A percentile compares a stretch with the other conserved stretches of the same genome.
These are phyloP conservation scores for Zhuliangozyma parablackwelliae DNA, from an alignment of 1,139 yeast genomes.

Conservation along the genomic window DNA sequence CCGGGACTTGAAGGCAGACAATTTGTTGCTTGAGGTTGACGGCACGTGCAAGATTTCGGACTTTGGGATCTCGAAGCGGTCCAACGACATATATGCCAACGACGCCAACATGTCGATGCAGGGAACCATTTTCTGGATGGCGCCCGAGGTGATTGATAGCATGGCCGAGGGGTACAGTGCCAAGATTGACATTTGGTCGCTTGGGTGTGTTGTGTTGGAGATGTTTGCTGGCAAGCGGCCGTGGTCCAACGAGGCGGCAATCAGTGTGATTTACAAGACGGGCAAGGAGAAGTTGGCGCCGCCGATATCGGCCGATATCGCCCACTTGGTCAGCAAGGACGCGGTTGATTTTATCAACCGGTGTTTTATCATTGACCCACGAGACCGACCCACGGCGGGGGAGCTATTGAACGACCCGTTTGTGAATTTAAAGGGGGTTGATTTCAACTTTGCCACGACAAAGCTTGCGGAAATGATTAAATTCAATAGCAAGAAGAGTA, in stretches of 20 bases:
- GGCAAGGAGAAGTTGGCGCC: slow-evolving; percentile 81
- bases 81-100: slow-evolving; percentile 82
- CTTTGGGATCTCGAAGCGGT: slow-evolving; percentile 90
- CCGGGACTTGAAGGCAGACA: slow-evolving; percentile 95
- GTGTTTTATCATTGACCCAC: slow-evolving; percentile 83
- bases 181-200: slow-evolving; percentile 87
- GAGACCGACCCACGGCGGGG: slow-evolving; percentile 81
- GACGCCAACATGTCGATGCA: slow-evolving; percentile 97
- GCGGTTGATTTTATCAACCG: slow-evolving; percentile 70
- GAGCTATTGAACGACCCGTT: slow-evolving; percentile 62
- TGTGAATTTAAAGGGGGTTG: slow-evolving; percentile 23
- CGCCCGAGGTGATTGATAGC: slow-evolving; percentile 93
- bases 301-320: slow-evolving; percentile 87
- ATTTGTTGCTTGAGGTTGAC: slow-evolving; percentile 79
- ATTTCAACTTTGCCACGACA: slow-evolving; percentile 61
- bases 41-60: slow-evolving; percentile 96
- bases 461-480: slow-evolving; percentile 49
- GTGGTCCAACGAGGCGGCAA: slow-evolving; percentile 77
- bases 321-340: slow-evolving; percentile 44
- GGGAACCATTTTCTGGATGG: slow-evolving; percentile 99
- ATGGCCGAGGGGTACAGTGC: slow-evolving; percentile 93
- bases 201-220: slow-evolving; percentile 94
- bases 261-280: slow-evolving; percentile 72
- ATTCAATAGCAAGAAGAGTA: slow-evolving; percentile 10
- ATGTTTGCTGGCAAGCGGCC: slow-evolving; percentile 89